Evolutionary conservation across 257 asterid genomes (phyloP), one percentile per base, ranked within the genome.

Genomic region (Plantago ovata): DNA sequence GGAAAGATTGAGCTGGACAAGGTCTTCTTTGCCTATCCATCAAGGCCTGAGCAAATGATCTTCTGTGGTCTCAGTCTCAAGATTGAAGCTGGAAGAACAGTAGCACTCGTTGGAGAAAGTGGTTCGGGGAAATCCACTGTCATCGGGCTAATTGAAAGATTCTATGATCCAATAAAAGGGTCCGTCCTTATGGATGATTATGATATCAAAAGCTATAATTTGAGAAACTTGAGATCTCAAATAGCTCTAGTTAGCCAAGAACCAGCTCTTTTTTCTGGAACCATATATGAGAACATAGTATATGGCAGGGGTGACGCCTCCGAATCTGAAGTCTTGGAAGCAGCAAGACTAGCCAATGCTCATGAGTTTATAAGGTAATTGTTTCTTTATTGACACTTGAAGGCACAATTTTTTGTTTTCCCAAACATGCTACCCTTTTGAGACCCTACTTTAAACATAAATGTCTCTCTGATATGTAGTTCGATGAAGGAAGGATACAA

Each of bases 101-200:
- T 68, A 18, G 85, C 83, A 1, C 62, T 83, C 1, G 81, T 75
- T 0, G 84, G 84, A 6, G 79, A 69, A 42, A 83, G 85, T 67
- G 91, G 87, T 9, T 80, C 74, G 0, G 92, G 92, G 7, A 80
- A 80, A 61, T 83, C 87, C 23, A 80, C 83, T 0, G 65, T 75
- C 32, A 68, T 80, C 20, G 72, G 69, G 43, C 36, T 79, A 63
- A 75, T 77, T 3, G 81, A 83, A 58, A 65, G 86, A 67, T 79
- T 82, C 70, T 75, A 77, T 7, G 84, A 79, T 56, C 79, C 82
- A 1, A 50, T 64, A 10, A 77, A 66, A 44, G 84, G 84, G 19
- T 52, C 63, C 7, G 67, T 79, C 13, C 67, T 62, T 51, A 70
- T 79, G 9, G 82, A 83, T 10, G 82, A 67, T 14, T 38, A 53